Conservation (phyloP, 495 filamentous ascomycete species). For the Aspergillus haitiensis region DNA sequence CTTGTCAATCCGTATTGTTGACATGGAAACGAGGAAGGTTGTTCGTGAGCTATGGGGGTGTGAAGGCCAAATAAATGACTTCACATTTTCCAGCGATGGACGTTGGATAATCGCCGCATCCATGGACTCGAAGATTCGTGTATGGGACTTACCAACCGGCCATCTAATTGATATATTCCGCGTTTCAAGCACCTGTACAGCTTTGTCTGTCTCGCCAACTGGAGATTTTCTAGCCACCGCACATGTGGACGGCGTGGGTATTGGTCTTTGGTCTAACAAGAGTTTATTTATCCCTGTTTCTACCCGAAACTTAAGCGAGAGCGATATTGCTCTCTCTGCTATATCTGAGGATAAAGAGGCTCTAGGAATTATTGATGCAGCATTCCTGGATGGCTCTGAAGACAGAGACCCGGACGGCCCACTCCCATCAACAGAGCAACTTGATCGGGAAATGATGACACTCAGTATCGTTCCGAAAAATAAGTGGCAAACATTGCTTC, state of each 20-base stretch:
- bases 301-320: slow-evolving; percentile 74
- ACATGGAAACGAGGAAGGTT: slow-evolving; percentile 84
- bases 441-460: slow-evolving; percentile 77
- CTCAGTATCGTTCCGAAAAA: slow-evolving; percentile 85
- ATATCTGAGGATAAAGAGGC: slow-evolving; percentile 78
- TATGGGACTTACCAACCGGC: slow-evolving; percentile 95
- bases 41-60: slow-evolving; percentile 93
- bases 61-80: slow-evolving; percentile 76
- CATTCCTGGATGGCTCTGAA: slow-evolving; percentile 58
- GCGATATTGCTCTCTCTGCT: slow-evolving; percentile 67
- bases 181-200: slow-evolving; percentile 70
- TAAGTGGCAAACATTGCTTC: slow-evolving; percentile 88
- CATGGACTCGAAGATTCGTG: slow-evolving; percentile 75
- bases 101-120: slow-evolving; percentile 91
- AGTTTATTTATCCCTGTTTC: slow-evolving; percentile 86
- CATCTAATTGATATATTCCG: slow-evolving; percentile 90
- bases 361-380: slow-evolving; percentile 65
- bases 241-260: slow-evolving; percentile 78
- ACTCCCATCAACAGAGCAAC: slow-evolving; percentile 63
- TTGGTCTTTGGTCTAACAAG: slow-evolving; percentile 92
- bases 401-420: slow-evolving; percentile 49
- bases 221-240: slow-evolving; percentile 92
- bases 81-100: slow-evolving; percentile 89
- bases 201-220: slow-evolving; percentile 81
- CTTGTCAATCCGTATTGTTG: slow-evolving; percentile 80